Evolutionary conservation across 495 filamentous ascomycete species (phyloP).

Genomic region (Podospora tetraspora): DNA sequence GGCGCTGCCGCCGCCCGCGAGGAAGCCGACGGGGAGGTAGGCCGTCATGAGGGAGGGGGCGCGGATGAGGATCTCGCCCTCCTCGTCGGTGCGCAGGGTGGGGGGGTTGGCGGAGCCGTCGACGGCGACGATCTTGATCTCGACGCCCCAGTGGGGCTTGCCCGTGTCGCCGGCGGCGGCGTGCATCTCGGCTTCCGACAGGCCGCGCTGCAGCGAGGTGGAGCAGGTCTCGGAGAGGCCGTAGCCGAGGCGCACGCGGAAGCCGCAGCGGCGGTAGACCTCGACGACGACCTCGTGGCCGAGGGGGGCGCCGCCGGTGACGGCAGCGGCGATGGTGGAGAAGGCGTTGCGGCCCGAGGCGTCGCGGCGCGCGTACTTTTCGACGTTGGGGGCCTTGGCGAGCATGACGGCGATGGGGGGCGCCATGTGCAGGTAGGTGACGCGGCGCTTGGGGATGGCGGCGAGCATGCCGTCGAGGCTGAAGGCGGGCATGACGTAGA

Average conservation of each 20-base stretch:
- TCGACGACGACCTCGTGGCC: constrained; percentile 56
- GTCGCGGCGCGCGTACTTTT: constrained; percentile 53
- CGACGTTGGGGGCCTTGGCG: constrained; percentile 57
- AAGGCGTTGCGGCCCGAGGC: constrained; percentile 31
- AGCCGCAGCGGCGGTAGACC: constrained; percentile 57
- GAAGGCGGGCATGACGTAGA: constrained; percentile 57
- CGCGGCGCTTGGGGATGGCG: constrained; percentile 46
- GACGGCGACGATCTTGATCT: constrained; percentile 56
- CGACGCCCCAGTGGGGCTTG: constrained; percentile 45
- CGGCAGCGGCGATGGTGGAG: constrained; percentile 18
- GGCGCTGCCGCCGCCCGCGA: not conserved
- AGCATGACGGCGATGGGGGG: constrained; percentile 66
- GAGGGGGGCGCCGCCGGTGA: constrained; percentile 59
- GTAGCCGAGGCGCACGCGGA: constrained; percentile 65
- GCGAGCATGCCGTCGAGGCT: constrained; percentile 52
- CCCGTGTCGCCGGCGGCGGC: constrained; percentile 56
- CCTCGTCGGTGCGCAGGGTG: constrained; percentile 43
- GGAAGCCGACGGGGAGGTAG: constrained; percentile 35
- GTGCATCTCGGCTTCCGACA: constrained; percentile 51
- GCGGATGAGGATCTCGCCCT: constrained; percentile 57
- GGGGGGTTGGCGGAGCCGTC: constrained; percentile 26
- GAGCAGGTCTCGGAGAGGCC: constrained; percentile 66
- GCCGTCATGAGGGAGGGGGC: constrained; percentile 56
- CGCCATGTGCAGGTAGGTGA: constrained; percentile 59
- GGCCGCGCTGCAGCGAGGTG: constrained; percentile 54